Base-by-base conservation (phyloP, 192 early-diverging fungal species). In the Coemansia sp. region DNA sequence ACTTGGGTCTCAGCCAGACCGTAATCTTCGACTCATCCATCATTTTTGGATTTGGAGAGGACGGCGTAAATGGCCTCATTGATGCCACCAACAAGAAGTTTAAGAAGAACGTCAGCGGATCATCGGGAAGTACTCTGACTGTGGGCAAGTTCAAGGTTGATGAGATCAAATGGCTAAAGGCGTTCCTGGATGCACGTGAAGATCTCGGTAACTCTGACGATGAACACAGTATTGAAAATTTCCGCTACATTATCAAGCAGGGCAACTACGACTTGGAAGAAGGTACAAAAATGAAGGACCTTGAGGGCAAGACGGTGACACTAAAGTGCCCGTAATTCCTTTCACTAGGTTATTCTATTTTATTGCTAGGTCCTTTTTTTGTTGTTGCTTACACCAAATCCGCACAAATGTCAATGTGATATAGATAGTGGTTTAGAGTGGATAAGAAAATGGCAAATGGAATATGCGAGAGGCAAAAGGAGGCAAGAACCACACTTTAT, bases 121-220 rank as follows among this genome's bases (percentile, higher is more conserved):
- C 42, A 9, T 41, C 38, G 3, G 61, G 53, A 13, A 38, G 43
- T 12, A 54, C 43, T 17, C 41, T 54, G 12, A 22, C 23, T 16
- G 21, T 54, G 11, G 33, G 34, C 34, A 35, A 26, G 0, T 23
- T 38, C 42, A 45, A 36, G 12, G 38, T 47, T 20, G 38, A 39
- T 40, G 60, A 69, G 22, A 25, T 47, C 13, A 38, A 11, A 11
- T 69, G 53, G 53, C 44, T 77, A 4, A 38, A 29, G 4, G 37
- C 29, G 35, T 77, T 77, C 46, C 21, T 77, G 14, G 7, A 3
- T 16, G 14, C 7, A n/a, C 14, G 34, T 17, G 34, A 36, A 16
- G 1, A 3, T 17, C 5, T 36, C 18, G 34, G 34, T 1, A 36
- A 18, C 34, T 36, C 34, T 8, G 18, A 36, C 34, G 34, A 36